A percentile compares a stretch with the other conserved stretches of the same genome.
Conservation (phyloP, 768 basidiomycete species). For the Dentipellis sp. region DNA sequence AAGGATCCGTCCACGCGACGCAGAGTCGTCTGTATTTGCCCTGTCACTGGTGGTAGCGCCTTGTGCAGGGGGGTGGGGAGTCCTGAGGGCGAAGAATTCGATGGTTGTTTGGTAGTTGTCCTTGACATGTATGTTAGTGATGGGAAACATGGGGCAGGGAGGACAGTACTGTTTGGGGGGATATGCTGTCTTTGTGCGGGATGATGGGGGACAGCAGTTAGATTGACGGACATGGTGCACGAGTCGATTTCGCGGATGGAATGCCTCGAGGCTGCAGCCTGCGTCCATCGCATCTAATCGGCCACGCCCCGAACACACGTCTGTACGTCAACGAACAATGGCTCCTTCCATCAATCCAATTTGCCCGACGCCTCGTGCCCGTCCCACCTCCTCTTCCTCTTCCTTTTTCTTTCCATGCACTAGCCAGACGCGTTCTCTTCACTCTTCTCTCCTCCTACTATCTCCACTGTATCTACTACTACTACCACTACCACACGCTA, state of each 20-base stretch:
- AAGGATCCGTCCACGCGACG: constrained; percentile 6
- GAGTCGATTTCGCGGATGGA: not conserved
- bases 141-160: constrained; percentile 8
- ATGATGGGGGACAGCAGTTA: constrained; percentile 1
- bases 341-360: not conserved
- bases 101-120: constrained; percentile 11
- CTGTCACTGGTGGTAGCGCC: constrained; percentile 6
- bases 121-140: constrained; percentile 16
- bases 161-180: constrained; percentile 2
- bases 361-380: constrained; percentile 1
- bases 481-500: not conserved
- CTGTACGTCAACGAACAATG: not conserved
- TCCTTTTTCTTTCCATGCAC: not conserved
- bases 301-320: not conserved
- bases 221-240: not conserved
- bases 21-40: constrained; percentile 2
- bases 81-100: constrained; percentile 14
- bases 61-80: constrained; percentile 9
- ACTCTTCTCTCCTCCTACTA: not conserved
- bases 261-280: not conserved
- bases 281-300: not conserved
- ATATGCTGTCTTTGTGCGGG: constrained; percentile 3
- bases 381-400: not conserved
- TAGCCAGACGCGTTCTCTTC: not conserved
- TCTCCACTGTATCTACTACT: not conserved